Evolutionary conservation across 306 rosid genomes (phyloP).

Genomic region (Vigna hirtella): DNA sequence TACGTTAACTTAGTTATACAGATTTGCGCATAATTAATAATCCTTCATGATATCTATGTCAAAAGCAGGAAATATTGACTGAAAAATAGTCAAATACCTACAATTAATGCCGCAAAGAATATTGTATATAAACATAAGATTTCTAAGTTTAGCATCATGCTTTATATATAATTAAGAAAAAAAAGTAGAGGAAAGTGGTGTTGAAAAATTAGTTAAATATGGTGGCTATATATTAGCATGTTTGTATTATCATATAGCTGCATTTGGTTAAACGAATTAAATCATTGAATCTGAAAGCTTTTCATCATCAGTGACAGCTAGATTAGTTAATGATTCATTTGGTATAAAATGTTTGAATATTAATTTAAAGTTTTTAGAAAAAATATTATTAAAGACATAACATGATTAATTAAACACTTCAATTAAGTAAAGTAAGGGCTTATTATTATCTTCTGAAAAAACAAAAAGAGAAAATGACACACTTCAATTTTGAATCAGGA

Average conservation of each 20-base stretch:
- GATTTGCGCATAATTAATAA: neutral
- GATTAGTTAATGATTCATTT: conserved; percentile 39
- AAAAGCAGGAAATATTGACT: neutral
- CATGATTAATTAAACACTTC: conserved; percentile 1
- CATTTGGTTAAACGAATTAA: conserved; percentile 42
- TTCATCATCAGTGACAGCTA: conserved; percentile 43
- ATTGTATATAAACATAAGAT: neutral
- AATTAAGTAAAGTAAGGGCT: conserved; percentile 13
- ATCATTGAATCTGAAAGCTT: conserved; percentile 20
- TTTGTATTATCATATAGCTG: conserved; percentile 34
- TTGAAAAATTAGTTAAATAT: neutral
- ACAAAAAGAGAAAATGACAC: neutral
- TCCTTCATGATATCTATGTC: neutral
- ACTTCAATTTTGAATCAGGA: conserved; percentile 26
- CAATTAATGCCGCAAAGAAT: conserved; percentile 8
- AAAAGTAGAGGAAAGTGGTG: conserved; percentile 6
- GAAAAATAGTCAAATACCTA: conserved; percentile 30
- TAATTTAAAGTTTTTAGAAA: neutral
- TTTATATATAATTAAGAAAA: conserved; percentile 4
- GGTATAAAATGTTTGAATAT: neutral
- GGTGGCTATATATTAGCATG: conserved; percentile 20
- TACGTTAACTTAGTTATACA: neutral
- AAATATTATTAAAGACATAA: neutral
- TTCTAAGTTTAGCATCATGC: neutral
- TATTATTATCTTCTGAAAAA: conserved; percentile 11